Base-by-base conservation (phyloP, 306 rosid genomes). In the Dryas octopetala region DNA sequence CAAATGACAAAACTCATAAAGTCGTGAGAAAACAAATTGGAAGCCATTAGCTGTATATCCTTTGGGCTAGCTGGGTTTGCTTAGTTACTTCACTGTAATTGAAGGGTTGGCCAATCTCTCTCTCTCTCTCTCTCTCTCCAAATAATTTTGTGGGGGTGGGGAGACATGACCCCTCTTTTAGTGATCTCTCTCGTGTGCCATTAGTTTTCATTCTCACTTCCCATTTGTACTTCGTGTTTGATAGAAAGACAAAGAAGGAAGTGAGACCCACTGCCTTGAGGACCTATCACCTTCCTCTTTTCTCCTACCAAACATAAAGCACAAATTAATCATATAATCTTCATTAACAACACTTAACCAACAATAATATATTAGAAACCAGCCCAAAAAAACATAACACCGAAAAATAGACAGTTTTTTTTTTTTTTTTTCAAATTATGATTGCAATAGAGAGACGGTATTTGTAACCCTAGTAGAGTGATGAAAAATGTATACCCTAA, bases 141-240 rank as follows among this genome's bases (percentile, higher is more conserved):
- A 81, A 87, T 84, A 77, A 85, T 85, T 86, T 83, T 4, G 44
- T 12, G 58, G 23, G 71, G 79, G 86, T 84, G 66, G 88, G 91
- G 85, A 68, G 38, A 32, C 38, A 32, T 86, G 48, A 28, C 2
- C 11, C 26, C 67, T 51, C 77, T 19, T 45, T 54, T 50, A 83
- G 73, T 43, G 15, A 55, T 40, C 78, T 38, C 62, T 82, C 85
- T 82, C 91, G 87, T 88, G 86, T 85, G 96, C 83, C 88, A 82
- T 83, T 86, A 82, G 85, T 88, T 86, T 86, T 74, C 89, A 90
- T 86, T 90, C 89, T 85, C 88, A 83, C 79, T 76, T 67, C 78
- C 87, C 71, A 57, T 69, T 79, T 79, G 93, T 86, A 85, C 93
- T 90, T 86, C 55, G 38, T 66, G 78, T 83, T 84, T 81, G 78